Base-by-base conservation (phyloP, 116 monocot genomes). In the Iris pallida region DNA sequence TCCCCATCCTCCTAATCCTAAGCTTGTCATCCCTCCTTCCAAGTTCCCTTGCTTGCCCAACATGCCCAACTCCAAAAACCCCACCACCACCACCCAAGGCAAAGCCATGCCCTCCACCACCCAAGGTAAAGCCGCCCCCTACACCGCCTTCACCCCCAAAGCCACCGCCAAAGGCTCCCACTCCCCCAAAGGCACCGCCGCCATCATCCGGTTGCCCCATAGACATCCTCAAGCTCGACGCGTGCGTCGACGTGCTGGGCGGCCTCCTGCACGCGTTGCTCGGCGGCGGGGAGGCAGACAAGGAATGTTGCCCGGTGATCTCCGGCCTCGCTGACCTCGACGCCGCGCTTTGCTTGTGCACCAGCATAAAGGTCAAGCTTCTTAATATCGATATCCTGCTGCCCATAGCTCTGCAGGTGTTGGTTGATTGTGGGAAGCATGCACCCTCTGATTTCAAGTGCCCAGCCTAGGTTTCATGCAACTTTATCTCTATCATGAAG, bases 271-370 rank as follows among this genome's bases (percentile, higher is more conserved):
- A 73, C 64, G 8, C 56, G 8, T 54, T 45, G 6, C 64, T 73
- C 11, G 73, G 73, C n/a, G n/a, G n/a, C 14, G 20, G 44, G 7
- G 14, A 53, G 12, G 56, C 47, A 5, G 46, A 8, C 1, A 44
- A 4, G 1, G 57, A 53, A 4, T 65, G 73, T 18, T 65, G 73
- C 56, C 73, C 73, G 7, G 47, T 73, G 20, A 64, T 73, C 12
- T 64, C 12, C 12, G 73, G 73, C 5, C 14, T 76, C 13, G 71
- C 64, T 10, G 83, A 68, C 64, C 55, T 83, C 30, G 79, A 83
- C 68, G 83, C 83, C 11, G 79, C 83, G 2, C 40, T 73, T 30
- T 83, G 83, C 74, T 57, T 79, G 55, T 83, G 83, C 79, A 79
- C 79, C 16, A 44, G 68, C 57, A 79, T 83, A 30, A 44, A 45